Percentiles rank a stretch among this genome's conserved stretches.
Evolutionary conservation across 805 yeast genomes (phyloP).

Genomic region (Candida caryicola): DNA sequence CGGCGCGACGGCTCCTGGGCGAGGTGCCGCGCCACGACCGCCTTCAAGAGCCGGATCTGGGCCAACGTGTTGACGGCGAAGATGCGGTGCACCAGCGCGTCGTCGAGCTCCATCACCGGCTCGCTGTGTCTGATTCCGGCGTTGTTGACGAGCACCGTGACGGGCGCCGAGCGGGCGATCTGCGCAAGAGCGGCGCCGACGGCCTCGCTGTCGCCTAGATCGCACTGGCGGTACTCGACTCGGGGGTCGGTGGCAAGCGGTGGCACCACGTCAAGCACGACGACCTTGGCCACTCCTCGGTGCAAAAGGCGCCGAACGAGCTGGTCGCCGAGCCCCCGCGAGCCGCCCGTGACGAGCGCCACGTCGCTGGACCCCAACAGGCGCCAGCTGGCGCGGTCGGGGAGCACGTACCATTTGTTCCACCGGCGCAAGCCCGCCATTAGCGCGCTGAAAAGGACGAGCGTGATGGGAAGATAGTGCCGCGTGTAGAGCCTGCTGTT

Average conservation of each 20-base stretch:
- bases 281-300: slow-evolving; percentile 18
- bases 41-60: slow-evolving; percentile 23
- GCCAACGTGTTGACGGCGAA: slow-evolving; percentile 34
- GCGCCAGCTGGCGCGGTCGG: slow-evolving; percentile 1
- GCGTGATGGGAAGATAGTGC: background rate
- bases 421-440: too few relatives aligned
- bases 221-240: slow-evolving; percentile 21
- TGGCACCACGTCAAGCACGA: slow-evolving; percentile 28
- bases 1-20: background rate
- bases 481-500: background rate
- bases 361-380: slow-evolving; percentile 3
- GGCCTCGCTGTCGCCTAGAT: slow-evolving; percentile 17
- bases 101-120: slow-evolving; percentile 23
- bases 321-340: slow-evolving; percentile 48
- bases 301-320: slow-evolving; percentile 26
- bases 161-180: slow-evolving; percentile 4
- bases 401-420: background rate
- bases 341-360: slow-evolving; percentile 51
- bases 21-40: slow-evolving; percentile 21
- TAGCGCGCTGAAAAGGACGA: too few relatives aligned
- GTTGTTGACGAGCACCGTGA: slow-evolving; percentile 43
- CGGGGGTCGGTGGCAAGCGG: slow-evolving; percentile 11
- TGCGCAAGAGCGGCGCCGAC: slow-evolving; percentile 13
- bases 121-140: slow-evolving; percentile 47
- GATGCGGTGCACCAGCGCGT: slow-evolving; percentile 19